phyloP scores from a whole-genome alignment of 2,329 filamentous ascomycete species.

The Pseudogymnoascus sp. region DNA sequence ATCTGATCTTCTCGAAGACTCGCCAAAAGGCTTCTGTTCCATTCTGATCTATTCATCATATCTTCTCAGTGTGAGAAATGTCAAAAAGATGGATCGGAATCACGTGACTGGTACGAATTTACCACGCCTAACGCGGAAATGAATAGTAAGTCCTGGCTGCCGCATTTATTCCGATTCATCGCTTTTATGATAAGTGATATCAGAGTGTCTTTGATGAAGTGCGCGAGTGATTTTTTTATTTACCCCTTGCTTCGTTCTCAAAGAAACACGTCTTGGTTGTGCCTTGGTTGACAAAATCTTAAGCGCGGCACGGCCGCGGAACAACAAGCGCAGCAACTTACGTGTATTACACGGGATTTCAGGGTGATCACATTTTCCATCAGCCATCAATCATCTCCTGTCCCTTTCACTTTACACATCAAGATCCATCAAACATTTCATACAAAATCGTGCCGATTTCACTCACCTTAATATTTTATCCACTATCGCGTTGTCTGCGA shows the following conservation, averaged over 20 bases:
- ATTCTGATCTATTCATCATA: background rate
- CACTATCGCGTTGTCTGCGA: background rate
- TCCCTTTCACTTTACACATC: background rate
- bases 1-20: background rate
- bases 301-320: constrained; percentile 2
- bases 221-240: background rate
- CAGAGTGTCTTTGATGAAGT: background rate
- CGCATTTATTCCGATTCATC: background rate
- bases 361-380: background rate
- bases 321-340: constrained; percentile 8
- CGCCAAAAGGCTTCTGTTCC: background rate
- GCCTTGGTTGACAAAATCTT: constrained; percentile 2
- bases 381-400: background rate
- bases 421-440: background rate
- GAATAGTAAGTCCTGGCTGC: background rate
- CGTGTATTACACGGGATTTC: constrained; percentile 5
- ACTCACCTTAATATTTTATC: background rate
- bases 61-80: background rate
- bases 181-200: background rate
- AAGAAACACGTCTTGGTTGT: background rate
- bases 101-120: background rate
- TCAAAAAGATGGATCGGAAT: background rate
- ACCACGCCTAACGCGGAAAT: background rate
- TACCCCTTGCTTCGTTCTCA: background rate
- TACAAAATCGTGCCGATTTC: background rate